These are phyloP conservation scores for Fusarium mangiferae DNA, from an alignment of 2,329 filamentous ascomycete genomes.

Conservation along the genomic window DNA sequence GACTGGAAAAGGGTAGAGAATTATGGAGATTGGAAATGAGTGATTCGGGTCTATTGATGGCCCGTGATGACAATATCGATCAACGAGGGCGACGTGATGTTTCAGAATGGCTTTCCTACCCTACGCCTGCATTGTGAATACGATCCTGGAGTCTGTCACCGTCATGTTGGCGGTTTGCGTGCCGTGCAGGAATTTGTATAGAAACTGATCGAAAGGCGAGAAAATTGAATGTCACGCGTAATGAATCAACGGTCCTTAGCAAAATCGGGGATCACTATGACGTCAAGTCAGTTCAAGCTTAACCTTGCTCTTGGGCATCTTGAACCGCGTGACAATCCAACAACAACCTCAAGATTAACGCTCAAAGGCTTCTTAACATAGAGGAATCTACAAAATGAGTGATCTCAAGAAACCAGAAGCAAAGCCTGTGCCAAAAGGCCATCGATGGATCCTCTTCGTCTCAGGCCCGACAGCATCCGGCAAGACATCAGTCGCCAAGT, in stretches of 20 bases:
- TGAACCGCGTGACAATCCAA: background rate
- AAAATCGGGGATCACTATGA: conserved; percentile 2
- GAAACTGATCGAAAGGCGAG: background rate
- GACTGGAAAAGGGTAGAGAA: background rate
- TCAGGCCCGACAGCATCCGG: conserved; percentile 29
- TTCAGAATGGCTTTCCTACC: background rate
- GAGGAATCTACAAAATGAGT: background rate
- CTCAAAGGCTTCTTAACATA: fast-evolving
- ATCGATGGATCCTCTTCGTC: conserved; percentile 32
- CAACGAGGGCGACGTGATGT: background rate
- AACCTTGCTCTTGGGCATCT: background rate
- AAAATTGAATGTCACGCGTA: background rate
- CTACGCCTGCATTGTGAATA: background rate
- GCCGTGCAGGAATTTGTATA: fast-evolving
- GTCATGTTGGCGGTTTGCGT: too few relatives aligned
- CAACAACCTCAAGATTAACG: fast-evolving
- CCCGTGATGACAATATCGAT: background rate
- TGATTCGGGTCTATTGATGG: background rate
- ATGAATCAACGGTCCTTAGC: background rate
- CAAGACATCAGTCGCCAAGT: conserved; percentile 23
- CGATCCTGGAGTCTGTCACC: fast-evolving
- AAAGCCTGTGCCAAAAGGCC: conserved; percentile 1
- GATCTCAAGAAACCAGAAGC: background rate
- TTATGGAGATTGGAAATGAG: background rate
- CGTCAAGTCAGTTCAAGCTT: background rate